Percentiles rank a stretch among this genome's conserved stretches.
These are phyloP conservation scores for Lentinula novae-zelandiae DNA, from an alignment of 1,284 basidiomycete species.

Conservation along the genomic window DNA sequence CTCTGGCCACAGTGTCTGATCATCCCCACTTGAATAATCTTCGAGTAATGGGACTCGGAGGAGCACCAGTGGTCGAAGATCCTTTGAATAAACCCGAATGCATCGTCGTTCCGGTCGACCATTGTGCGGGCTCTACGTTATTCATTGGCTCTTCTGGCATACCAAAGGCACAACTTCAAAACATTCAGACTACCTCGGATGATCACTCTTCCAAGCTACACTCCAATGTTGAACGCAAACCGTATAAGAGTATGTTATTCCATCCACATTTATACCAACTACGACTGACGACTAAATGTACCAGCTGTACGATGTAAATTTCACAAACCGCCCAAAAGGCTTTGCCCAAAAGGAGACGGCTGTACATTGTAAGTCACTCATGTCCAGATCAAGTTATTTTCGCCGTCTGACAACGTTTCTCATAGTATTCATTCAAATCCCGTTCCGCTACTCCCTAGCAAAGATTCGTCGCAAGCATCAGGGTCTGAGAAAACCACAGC, in stretches of 20 bases:
- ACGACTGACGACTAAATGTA: neutral
- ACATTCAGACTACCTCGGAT: neutral
- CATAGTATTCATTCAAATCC: constrained; percentile 33
- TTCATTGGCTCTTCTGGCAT: neutral
- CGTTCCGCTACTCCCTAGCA: constrained; percentile 6
- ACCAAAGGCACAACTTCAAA: neutral
- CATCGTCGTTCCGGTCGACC: neutral
- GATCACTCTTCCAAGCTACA: neutral
- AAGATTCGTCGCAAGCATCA: neutral
- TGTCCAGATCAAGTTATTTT: constrained; percentile 2
- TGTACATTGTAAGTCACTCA: constrained; percentile 61
- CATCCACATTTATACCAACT: too few species aligned
- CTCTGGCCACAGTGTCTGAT: neutral
- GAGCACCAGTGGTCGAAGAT: neutral
- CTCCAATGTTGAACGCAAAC: neutral
- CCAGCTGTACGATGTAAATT: constrained; percentile 68
- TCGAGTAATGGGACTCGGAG: neutral
- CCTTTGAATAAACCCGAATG: neutral
- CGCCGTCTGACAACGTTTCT: neutral
- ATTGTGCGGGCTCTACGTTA: neutral
- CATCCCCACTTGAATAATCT: neutral
- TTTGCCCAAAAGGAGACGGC: constrained; percentile 54
- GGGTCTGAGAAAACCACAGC: neutral
- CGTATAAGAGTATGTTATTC: constrained; percentile 9
- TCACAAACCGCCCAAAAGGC: constrained; percentile 36